Evolutionary conservation across 2,329 filamentous ascomycete genomes (phyloP).

Genomic region (Chaetoscypha palmicola): DNA sequence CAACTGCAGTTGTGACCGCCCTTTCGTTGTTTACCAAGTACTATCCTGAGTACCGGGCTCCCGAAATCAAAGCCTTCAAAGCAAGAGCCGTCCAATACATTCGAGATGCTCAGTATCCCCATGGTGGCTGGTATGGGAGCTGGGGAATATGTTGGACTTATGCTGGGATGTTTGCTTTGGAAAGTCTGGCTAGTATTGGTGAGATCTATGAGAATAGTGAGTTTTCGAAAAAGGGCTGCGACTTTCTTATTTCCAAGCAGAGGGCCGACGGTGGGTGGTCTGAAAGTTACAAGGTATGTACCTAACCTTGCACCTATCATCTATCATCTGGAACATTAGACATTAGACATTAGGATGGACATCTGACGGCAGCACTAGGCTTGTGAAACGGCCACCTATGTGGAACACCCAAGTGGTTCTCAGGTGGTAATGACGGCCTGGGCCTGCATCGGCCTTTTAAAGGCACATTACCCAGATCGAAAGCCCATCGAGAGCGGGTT

Average conservation of each 20-base stretch:
- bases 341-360: too few relatives aligned
- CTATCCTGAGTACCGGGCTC: slow-evolving; percentile 71
- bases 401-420: slow-evolving; percentile 65
- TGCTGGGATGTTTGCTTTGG: slow-evolving; percentile 90
- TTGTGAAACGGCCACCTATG: slow-evolving; percentile 70
- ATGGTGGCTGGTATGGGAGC: slow-evolving; percentile 95
- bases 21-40: slow-evolving; percentile 73
- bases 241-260: slow-evolving; percentile 81
- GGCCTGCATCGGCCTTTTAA: slow-evolving; percentile 75
- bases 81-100: slow-evolving; percentile 74
- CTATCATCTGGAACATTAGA: too few relatives aligned
- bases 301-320: too few relatives aligned
- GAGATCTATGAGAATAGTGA: slow-evolving; percentile 73
- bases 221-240: slow-evolving; percentile 66
- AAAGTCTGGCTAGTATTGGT: slow-evolving; percentile 73
- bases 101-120: slow-evolving; percentile 64
- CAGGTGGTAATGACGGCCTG: slow-evolving; percentile 95
- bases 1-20: slow-evolving; percentile 85
- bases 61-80: slow-evolving; percentile 70
- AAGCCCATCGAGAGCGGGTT: slow-evolving; percentile 68
- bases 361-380: too few relatives aligned
- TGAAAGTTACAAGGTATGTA: slow-evolving; percentile 75
- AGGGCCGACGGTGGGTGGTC: slow-evolving; percentile 91
- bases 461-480: slow-evolving; percentile 72
- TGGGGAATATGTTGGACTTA: slow-evolving; percentile 99